These are phyloP conservation scores for Aspergillus bertholletiae DNA, from an alignment of 495 filamentous ascomycete genomes.

Conservation along the genomic window DNA sequence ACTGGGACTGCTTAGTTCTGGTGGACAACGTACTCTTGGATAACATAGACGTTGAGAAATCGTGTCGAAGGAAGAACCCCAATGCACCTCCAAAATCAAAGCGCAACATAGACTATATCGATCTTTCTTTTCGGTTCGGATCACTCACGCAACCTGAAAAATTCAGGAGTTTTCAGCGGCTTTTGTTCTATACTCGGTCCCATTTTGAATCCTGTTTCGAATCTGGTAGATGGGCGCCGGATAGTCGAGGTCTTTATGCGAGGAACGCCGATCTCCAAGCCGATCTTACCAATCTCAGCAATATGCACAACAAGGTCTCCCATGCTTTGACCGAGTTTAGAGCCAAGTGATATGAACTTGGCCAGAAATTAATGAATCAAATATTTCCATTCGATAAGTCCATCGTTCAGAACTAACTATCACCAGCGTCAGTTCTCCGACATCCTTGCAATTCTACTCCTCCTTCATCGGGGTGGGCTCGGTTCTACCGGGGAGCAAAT, in stretches of 20 bases:
- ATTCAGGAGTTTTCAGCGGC: slow-evolving; percentile 4
- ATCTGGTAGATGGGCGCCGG: background rate
- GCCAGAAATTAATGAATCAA: background rate
- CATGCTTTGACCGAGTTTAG: slow-evolving; percentile 3
- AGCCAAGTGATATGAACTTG: background rate
- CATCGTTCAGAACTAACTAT: background rate
- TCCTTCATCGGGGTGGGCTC: slow-evolving; percentile 1
- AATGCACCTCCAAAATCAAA: background rate
- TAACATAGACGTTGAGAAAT: too few relatives aligned
- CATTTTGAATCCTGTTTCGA: slow-evolving; percentile 8
- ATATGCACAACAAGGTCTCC: slow-evolving; percentile 3
- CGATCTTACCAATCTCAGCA: background rate
- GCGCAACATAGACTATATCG: too few relatives aligned
- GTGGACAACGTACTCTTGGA: too few relatives aligned
- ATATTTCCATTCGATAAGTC: background rate
- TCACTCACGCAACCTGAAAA: slow-evolving; percentile 1
- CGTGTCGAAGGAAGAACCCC: too few relatives aligned
- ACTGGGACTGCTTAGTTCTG: too few relatives aligned
- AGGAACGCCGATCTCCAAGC: background rate
- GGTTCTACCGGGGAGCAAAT: too few relatives aligned
- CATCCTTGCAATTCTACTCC: slow-evolving; percentile 7
- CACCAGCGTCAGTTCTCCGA: slow-evolving; percentile 8
- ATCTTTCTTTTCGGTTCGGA: background rate
- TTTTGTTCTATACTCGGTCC: slow-evolving; percentile 3
- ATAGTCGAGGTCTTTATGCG: background rate